phyloP scores from a whole-genome alignment of 2,329 filamentous ascomycete species.

The Hypoxylon sp. region DNA sequence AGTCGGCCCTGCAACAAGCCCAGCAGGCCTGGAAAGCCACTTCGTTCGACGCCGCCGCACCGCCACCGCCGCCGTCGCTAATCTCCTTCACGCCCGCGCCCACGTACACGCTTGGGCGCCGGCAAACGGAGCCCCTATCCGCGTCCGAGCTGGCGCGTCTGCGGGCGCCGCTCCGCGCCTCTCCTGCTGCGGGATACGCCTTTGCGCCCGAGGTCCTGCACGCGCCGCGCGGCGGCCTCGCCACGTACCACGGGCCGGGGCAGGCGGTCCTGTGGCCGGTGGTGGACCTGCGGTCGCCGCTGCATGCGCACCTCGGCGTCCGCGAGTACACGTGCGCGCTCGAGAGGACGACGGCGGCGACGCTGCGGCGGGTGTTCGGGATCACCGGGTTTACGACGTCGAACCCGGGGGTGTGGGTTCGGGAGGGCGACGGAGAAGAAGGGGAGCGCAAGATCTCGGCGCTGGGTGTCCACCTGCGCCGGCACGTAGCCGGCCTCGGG shows the following conservation, averaged over 20 bases:
- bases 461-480: constrained; percentile 88
- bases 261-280: constrained; percentile 95
- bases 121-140: constrained; percentile 69
- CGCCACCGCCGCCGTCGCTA: constrained; percentile 73
- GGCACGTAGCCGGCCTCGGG: constrained; percentile 86
- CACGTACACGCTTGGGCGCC: constrained; percentile 90
- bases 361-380: constrained; percentile 67
- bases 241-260: constrained; percentile 94
- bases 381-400: constrained; percentile 70
- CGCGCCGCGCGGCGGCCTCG: constrained; percentile 86
- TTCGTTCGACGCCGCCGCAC: constrained; percentile 42
- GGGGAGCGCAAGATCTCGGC: constrained; percentile 82
- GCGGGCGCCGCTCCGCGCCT: constrained; percentile 54
- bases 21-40: constrained; percentile 70
- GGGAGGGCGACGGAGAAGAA: constrained; percentile 40
- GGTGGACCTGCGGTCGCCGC: constrained; percentile 75
- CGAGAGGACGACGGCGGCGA: constrained; percentile 78
- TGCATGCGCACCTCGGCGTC: constrained; percentile 72
- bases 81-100: constrained; percentile 86
- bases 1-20: constrained; percentile 55
- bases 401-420: constrained; percentile 87
- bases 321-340: constrained; percentile 82
- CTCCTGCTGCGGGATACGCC: constrained; percentile 48
- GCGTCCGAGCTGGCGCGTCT: constrained; percentile 60
- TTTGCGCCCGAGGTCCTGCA: constrained; percentile 71